These are phyloP conservation scores for Dactylellina sp. DNA, from an alignment of 2,329 filamentous ascomycete species.

Conservation along the genomic window DNA sequence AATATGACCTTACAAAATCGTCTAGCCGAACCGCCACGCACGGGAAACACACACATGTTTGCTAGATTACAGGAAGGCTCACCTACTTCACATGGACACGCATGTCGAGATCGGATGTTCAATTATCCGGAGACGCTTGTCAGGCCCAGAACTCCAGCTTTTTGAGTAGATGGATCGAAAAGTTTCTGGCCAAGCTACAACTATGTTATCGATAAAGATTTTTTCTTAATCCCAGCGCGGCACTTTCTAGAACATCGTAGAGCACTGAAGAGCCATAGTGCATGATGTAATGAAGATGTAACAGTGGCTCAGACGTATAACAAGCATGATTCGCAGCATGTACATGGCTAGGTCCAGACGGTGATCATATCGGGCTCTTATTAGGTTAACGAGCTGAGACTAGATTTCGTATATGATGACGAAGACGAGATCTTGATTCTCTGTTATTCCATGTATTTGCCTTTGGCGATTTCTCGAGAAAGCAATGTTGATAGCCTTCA, in stretches of 20 bases:
- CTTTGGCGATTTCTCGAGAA: background rate
- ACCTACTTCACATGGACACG: constrained; percentile 27
- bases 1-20: constrained; percentile 53
- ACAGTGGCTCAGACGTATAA: constrained; percentile 32
- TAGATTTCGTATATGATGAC: too few relatives aligned
- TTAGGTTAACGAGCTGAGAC: too few relatives aligned
- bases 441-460: too few relatives aligned
- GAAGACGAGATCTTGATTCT: too few relatives aligned
- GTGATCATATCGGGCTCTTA: too few relatives aligned
- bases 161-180: constrained; percentile 10
- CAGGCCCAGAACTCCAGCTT: constrained; percentile 45
- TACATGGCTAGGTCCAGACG: too few relatives aligned
- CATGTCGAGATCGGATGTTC: constrained; percentile 46
- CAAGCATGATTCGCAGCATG: too few relatives aligned
- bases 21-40: constrained; percentile 40
- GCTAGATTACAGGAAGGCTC: constrained; percentile 12
- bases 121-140: constrained; percentile 49
- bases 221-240: too few relatives aligned
- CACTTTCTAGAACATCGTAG: too few relatives aligned
- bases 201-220: background rate
- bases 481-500: background rate
- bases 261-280: too few relatives aligned
- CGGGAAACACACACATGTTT: constrained; percentile 50
- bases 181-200: background rate
- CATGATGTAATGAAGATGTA: constrained; percentile 30